A percentile compares a stretch with the other conserved stretches of the same genome.
phyloP scores from a whole-genome alignment of 2,329 filamentous ascomycete species.

The Cladosporium velox region DNA sequence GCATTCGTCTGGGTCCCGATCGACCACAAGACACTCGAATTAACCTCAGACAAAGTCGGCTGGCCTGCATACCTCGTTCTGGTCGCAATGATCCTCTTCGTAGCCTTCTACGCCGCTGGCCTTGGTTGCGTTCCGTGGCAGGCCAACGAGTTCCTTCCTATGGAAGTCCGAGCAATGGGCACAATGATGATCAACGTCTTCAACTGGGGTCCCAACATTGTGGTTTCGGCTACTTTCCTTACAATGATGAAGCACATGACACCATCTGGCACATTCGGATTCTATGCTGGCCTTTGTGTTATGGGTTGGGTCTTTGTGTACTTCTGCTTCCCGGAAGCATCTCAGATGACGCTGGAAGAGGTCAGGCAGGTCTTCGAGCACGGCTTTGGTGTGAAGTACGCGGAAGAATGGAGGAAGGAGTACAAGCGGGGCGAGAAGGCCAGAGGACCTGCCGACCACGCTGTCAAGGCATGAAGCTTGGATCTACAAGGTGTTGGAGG shows the following conservation, averaged over 20 bases:
- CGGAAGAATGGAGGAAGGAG: conserved; percentile 15
- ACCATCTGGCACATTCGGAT: conserved; percentile 73
- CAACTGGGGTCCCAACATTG: conserved; percentile 85
- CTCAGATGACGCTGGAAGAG: conserved; percentile 15
- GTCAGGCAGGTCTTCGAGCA: conserved; percentile 15
- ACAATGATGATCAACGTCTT: conserved; percentile 75
- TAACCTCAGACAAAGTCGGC: conserved; percentile 42
- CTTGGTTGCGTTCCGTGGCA: conserved; percentile 95
- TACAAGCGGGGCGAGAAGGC: conserved; percentile 18
- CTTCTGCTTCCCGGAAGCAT: conserved; percentile 55
- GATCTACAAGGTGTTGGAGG: neutral
- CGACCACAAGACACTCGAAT: conserved; percentile 24
- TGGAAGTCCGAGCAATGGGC: conserved; percentile 71
- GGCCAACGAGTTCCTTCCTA: conserved; percentile 82
- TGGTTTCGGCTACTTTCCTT: conserved; percentile 83
- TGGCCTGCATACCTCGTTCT: conserved; percentile 61
- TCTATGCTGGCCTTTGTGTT: conserved; percentile 74
- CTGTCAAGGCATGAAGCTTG: neutral
- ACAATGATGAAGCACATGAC: conserved; percentile 79
- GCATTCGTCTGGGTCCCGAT: conserved; percentile 67
- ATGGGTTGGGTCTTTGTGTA: conserved; percentile 58
- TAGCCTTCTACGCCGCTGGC: conserved; percentile 81
- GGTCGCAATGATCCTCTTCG: conserved; percentile 76
- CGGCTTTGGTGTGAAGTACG: conserved; percentile 13
- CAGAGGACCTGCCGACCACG: neutral